These are phyloP conservation scores for Lippia alba DNA, from an alignment of 305 asterid species.

Conservation along the genomic window DNA sequence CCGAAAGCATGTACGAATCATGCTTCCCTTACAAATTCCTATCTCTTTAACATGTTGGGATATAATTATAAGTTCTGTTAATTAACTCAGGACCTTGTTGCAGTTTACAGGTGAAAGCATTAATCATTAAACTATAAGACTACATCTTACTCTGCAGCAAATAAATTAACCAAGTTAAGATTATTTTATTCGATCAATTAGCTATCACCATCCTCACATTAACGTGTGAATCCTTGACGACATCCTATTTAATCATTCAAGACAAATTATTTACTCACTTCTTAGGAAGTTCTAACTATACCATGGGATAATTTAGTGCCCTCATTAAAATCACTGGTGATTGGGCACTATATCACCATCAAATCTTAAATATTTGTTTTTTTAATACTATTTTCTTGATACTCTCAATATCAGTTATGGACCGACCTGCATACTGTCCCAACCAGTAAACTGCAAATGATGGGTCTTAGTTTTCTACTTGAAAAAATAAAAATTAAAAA, in stretches of 20 bases:
- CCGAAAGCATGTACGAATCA: neutral
- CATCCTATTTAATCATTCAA: neutral
- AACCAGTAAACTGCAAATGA: constrained; percentile 17
- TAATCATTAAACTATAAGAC: no score
- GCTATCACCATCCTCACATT: constrained; percentile 16
- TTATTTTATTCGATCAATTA: constrained; percentile 13
- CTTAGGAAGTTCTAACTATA: neutral
- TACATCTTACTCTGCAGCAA: neutral
- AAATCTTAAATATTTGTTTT: constrained; percentile 16
- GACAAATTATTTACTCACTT: neutral
- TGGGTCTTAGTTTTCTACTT: neutral
- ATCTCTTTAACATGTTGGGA: neutral
- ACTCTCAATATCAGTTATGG: neutral
- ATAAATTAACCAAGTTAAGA: constrained; percentile 15
- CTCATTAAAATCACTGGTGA: constrained; percentile 1
- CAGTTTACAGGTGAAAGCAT: constrained; percentile 11
- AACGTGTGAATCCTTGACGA: constrained; percentile 20
- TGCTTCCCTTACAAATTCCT: constrained; percentile 10
- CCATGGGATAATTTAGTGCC: constrained; percentile 2
- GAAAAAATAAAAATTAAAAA: no score
- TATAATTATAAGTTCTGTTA: constrained; percentile 19
- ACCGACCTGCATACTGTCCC: constrained; percentile 23
- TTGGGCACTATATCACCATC: constrained; percentile 18
- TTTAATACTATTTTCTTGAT: neutral
- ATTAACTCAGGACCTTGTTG: neutral